These are phyloP conservation scores for Jamesozyma lodderae DNA, from an alignment of 805 yeast species.

Conservation along the genomic window DNA sequence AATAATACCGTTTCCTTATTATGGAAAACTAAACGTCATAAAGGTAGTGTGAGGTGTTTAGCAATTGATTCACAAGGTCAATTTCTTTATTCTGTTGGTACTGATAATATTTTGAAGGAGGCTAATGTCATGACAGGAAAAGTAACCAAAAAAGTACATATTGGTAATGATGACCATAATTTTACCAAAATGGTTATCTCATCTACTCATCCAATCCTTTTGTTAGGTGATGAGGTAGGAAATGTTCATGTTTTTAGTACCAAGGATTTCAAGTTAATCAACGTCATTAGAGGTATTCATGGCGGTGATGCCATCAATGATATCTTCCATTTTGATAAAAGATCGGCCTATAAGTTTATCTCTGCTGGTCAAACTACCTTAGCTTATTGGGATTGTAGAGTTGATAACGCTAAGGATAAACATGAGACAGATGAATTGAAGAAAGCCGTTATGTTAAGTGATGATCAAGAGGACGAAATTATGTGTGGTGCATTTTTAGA, in stretches of 20 bases:
- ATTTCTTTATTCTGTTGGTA: conserved; percentile 59
- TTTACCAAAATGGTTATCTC: conserved; percentile 32
- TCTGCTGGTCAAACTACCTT: conserved; percentile 78
- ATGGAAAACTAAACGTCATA: conserved; percentile 89
- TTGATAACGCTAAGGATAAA: conserved; percentile 27
- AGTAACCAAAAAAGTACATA: conserved; percentile 45
- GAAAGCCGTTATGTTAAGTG: conserved; percentile 48
- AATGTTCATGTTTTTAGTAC: conserved; percentile 55
- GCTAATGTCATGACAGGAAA: conserved; percentile 67
- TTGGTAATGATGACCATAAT: conserved; percentile 11
- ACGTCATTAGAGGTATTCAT: conserved; percentile 47
- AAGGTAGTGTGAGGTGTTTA: conserved; percentile 73
- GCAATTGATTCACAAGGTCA: conserved; percentile 47
- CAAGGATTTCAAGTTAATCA: conserved; percentile 40
- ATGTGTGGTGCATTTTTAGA: conserved; percentile 64
- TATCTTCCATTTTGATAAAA: conserved; percentile 54
- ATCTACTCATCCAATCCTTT: conserved; percentile 33
- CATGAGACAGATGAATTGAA: conserved; percentile 32
- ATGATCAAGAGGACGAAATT: conserved; percentile 92
- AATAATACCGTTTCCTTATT: conserved; percentile 30
- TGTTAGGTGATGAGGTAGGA: conserved; percentile 64
- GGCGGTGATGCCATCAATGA: conserved; percentile 69
- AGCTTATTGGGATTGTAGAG: conserved; percentile 69
- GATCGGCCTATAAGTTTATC: conserved; percentile 67
- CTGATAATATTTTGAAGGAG: conserved; percentile 69